Evolutionary conservation across 441 rosid genomes (phyloP).

Genomic region (Bruguiera hainesii): DNA sequence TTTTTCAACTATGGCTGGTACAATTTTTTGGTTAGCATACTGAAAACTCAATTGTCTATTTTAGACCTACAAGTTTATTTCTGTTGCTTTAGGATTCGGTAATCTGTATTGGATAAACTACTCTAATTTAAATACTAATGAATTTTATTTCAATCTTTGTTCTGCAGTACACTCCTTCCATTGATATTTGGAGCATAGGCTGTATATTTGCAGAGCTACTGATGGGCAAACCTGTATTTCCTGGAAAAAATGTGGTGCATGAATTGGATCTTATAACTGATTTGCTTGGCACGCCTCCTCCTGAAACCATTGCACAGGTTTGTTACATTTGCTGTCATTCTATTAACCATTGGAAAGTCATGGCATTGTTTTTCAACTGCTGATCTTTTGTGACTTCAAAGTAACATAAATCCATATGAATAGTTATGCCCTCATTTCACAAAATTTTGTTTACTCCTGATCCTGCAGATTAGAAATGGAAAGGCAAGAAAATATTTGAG

Average conservation of each 20-base stretch:
- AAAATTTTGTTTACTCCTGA: conserved; percentile 25
- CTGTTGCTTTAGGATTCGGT: conserved; percentile 1
- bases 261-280: conserved; percentile 90
- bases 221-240: conserved; percentile 86
- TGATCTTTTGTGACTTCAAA: conserved; percentile 8
- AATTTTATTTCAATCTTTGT: conserved; percentile 14
- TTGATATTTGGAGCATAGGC: conserved; percentile 99
- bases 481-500: conserved; percentile 89
- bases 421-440: conserved; percentile 10
- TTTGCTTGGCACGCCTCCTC: conserved; percentile 91
- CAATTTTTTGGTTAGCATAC: neutral
- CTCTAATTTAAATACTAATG: conserved; percentile 10
- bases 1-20: no score
- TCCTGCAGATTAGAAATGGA: conserved; percentile 82
- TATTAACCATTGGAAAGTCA: conserved; percentile 17
- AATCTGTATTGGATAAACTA: neutral
- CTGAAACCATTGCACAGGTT: conserved; percentile 72
- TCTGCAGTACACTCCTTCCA: conserved; percentile 95
- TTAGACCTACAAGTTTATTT: neutral
- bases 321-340: conserved; percentile 26
- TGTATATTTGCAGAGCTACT: conserved; percentile 97
- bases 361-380: conserved; percentile 24
- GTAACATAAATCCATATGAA: conserved; percentile 3
- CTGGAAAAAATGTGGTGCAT: conserved; percentile 93
- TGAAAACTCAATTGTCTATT: conserved; percentile 4